Conservation (phyloP, 2,329 filamentous ascomycete species). For the Ascochyta viciae-villosae region DNA sequence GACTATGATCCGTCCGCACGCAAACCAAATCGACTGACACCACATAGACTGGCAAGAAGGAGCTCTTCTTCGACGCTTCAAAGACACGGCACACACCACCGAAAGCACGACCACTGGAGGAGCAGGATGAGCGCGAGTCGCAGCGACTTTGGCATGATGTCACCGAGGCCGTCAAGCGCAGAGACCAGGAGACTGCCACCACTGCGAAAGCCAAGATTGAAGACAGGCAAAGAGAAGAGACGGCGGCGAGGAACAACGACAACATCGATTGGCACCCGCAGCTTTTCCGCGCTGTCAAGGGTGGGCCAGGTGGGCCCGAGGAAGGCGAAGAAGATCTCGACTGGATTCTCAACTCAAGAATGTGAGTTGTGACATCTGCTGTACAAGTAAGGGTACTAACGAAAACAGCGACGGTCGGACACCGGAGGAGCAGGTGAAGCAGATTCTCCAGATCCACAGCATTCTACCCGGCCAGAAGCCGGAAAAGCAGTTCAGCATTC, state of each 20-base stretch:
- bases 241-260: constrained; percentile 77
- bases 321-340: constrained; percentile 89
- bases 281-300: constrained; percentile 78
- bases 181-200: constrained; percentile 87
- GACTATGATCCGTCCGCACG: not conserved
- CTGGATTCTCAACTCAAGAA: constrained; percentile 88
- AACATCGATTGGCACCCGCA: constrained; percentile 87
- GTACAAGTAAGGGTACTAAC: not conserved
- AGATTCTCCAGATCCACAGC: constrained; percentile 86
- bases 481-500: constrained; percentile 62
- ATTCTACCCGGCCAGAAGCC: constrained; percentile 79
- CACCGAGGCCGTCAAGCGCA: constrained; percentile 78
- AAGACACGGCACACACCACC: constrained; percentile 79
- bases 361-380: constrained; percentile 63
- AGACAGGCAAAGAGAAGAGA: constrained; percentile 88
- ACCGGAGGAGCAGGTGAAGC: constrained; percentile 74
- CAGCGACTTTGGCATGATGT: constrained; percentile 86
- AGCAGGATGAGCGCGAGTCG: constrained; percentile 90
- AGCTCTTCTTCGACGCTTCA: constrained; percentile 86
- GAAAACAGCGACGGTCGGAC: constrained; percentile 62
- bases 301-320: constrained; percentile 73
- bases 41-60: constrained; percentile 82
- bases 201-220: constrained; percentile 97
- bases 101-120: constrained; percentile 75
- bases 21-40: constrained; percentile 4